Percentiles rank a stretch among this genome's conserved stretches.
Conservation (phyloP, 169 alveolate species). For the Plasmodium falciparum region DNA sequence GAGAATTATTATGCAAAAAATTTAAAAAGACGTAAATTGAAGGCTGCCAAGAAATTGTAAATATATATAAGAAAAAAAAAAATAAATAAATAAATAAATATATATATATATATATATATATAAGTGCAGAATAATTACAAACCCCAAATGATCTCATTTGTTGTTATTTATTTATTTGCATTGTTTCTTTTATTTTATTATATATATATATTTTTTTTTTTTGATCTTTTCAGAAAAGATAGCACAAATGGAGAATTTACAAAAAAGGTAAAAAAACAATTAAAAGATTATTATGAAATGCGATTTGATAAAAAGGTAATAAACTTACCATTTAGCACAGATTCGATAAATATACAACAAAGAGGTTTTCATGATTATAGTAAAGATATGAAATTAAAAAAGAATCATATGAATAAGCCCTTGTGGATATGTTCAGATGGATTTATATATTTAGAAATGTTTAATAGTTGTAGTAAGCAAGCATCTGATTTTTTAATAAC, state of each 20-base stretch:
- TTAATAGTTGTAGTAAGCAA: constrained; percentile 88
- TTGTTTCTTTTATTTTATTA: background rate
- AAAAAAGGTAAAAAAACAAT: constrained; percentile 37
- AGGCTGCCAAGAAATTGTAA: constrained; percentile 66
- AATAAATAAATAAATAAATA: background rate
- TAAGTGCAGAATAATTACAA: background rate
- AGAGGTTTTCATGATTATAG: constrained; percentile 90
- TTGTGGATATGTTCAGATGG: constrained; percentile 95
- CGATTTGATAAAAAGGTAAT: constrained; percentile 69
- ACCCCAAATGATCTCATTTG: background rate
- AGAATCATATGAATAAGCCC: constrained; percentile 89
- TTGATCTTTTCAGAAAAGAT: background rate
- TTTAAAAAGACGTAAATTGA: constrained; percentile 60
- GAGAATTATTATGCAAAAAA: constrained; percentile 66
- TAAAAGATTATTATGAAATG: constrained; percentile 68
- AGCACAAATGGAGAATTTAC: constrained; percentile 26
- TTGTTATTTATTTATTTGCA: background rate
- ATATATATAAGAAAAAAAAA: constrained; percentile 2
- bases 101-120: constrained; percentile 13
- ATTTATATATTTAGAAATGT: constrained; percentile 86
- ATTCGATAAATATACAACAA: constrained; percentile 84
- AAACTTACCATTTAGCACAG: constrained; percentile 87
- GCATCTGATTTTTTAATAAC: constrained; percentile 97
- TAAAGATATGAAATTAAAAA: constrained; percentile 82
- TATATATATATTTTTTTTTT: background rate